Base-by-base conservation (phyloP, 1,284 basidiomycete species). In the Laetiporus sulphureus region DNA sequence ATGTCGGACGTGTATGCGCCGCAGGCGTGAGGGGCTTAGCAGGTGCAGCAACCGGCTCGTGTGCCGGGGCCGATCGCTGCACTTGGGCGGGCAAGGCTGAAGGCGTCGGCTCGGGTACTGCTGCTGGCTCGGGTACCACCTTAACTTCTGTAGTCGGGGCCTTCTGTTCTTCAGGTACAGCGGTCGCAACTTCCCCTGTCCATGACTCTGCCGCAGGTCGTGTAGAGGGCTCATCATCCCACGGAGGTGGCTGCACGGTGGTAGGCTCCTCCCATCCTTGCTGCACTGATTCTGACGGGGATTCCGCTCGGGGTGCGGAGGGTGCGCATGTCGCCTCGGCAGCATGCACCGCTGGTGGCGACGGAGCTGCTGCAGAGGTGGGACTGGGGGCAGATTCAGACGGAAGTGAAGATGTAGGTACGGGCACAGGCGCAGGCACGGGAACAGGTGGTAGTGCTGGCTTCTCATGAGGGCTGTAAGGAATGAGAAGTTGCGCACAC, bases 201-300 rank as follows among this genome's bases (percentile, higher is more conserved):
- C 21, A 34, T 39, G 48, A 20, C 7, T 42, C 42, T n/a, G 62
- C 46, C 42, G 41, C 35, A 19, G 72, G 55, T 49, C 68, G 65
- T 36, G 61, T 52, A 41, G 68, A 62, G 12, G 78, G 73, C 40
- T 87, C 83, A 36, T 85, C 82, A 39, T 88, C 85, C 83, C 83
- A 87, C 27, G 75, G 70, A 3, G 81, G 83, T 6, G 74, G 64
- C 53, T 86, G 74, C 11, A 72, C 75, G 1, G 85, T 88, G 2
- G 79, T 84, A 2, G 84, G 83, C 46, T 85, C 83, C 60, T 87
- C 84, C 79, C 82, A 80, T 21, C 72, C 68, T 35, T 6, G 55
- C 39, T 42, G 53, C 29, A 48, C 47, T 13, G 56, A 45, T 35
- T 59, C 59, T 32, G 61, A 44, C 34, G 61, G 61, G 19, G 53